Conservation (phyloP, 2,329 filamentous ascomycete species). For the Orbilia oligospora region DNA sequence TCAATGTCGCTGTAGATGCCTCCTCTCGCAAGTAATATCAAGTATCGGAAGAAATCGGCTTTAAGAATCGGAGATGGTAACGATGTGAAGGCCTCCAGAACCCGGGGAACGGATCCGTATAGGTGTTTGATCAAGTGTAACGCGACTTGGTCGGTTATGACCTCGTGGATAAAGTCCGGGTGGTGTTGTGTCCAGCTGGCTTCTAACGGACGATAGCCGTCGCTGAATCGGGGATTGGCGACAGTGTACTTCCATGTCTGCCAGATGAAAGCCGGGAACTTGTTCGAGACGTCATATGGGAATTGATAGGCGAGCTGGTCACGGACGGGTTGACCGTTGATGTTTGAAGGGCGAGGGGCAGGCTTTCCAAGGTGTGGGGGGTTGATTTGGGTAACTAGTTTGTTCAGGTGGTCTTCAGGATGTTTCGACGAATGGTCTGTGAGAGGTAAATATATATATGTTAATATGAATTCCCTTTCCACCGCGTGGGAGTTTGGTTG, state of each 20-base stretch:
- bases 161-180: conserved; percentile 91
- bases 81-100: conserved; percentile 81
- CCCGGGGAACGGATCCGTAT: conserved; percentile 85
- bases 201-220: conserved; percentile 83
- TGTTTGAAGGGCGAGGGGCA: conserved; percentile 30
- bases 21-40: conserved; percentile 80
- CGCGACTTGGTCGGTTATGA: conserved; percentile 88
- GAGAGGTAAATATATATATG: background rate
- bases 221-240: conserved; percentile 79
- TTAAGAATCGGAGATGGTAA: conserved; percentile 78
- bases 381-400: conserved; percentile 44
- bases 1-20: conserved; percentile 94
- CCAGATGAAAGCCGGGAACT: conserved; percentile 98
- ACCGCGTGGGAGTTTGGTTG: background rate
- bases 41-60: conserved; percentile 78
- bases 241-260: conserved; percentile 97
- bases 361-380: conserved; percentile 31
- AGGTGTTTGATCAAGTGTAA: conserved; percentile 85
- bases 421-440: background rate
- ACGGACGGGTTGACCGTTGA: conserved; percentile 71
- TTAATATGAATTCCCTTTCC: background rate
- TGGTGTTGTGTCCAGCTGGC: conserved; percentile 90
- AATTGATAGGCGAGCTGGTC: conserved; percentile 91
- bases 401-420: conserved; percentile 7
- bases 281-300: conserved; percentile 87